Evolutionary conservation across 306 rosid species (phyloP).

Genomic region (Geum urbanum): DNA sequence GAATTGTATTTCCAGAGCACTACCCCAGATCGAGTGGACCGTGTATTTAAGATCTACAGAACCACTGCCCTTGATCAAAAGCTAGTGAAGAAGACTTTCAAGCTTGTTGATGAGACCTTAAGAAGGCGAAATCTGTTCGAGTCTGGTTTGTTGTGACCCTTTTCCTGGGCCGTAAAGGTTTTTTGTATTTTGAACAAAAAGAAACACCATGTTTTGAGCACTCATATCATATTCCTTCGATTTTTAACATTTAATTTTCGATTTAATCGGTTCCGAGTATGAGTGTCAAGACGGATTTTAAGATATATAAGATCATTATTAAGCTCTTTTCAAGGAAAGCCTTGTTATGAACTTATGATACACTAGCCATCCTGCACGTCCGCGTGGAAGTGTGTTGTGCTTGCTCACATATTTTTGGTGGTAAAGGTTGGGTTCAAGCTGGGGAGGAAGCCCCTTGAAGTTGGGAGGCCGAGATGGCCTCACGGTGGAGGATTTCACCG

Average conservation of each 20-base stretch:
- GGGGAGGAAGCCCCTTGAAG: no score
- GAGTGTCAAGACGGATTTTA: slow-evolving; percentile 22
- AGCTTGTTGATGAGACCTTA: slow-evolving; percentile 92
- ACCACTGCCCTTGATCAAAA: slow-evolving; percentile 99
- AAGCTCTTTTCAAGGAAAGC: not conserved
- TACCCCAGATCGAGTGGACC: slow-evolving; percentile 80
- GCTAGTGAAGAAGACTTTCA: slow-evolving; percentile 96
- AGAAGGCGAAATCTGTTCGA: slow-evolving; percentile 92
- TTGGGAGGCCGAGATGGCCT: no score
- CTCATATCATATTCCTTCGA: slow-evolving; percentile 55
- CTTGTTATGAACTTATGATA: not conserved
- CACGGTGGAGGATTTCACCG: no score
- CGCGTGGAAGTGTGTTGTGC: no score
- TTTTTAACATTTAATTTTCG: slow-evolving; percentile 42
- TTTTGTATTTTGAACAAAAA: slow-evolving; percentile 19
- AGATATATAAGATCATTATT: slow-evolving; percentile 4
- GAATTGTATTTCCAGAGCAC: slow-evolving; percentile 90
- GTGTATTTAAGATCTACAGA: slow-evolving; percentile 83
- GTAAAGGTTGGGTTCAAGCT: no score
- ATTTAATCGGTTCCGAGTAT: slow-evolving; percentile 44
- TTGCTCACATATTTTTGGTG: no score
- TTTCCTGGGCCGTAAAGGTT: slow-evolving; percentile 4
- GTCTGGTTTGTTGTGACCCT: slow-evolving; percentile 82
- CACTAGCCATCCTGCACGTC: no score
- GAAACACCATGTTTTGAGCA: slow-evolving; percentile 43